phyloP scores from a whole-genome alignment of 2,329 filamentous ascomycete genomes.

The Sphaceloma murrayae region DNA sequence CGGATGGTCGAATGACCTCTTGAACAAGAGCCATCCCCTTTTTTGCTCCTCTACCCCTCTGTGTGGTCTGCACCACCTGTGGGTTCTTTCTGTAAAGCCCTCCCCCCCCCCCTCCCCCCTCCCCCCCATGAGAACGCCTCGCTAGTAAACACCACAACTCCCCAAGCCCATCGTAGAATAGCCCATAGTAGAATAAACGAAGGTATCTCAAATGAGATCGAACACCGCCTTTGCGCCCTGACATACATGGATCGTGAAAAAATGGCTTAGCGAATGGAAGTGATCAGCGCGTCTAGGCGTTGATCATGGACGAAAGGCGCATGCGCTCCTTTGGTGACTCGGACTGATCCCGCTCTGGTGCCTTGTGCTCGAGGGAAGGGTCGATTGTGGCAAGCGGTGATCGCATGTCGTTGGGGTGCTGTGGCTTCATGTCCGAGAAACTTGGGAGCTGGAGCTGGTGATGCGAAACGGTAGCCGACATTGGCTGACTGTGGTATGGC shows the following conservation, averaged over 20 bases:
- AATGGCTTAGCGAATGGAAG: constrained; percentile 10
- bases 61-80: constrained; percentile 2
- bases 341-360: constrained; percentile 20
- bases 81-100: not conserved
- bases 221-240: not conserved
- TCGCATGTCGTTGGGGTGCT: not conserved
- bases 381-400: constrained; percentile 7
- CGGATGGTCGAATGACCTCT: not conserved
- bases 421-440: constrained; percentile 19
- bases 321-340: constrained; percentile 32
- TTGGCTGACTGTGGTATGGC: constrained; percentile 18
- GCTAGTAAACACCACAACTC: constrained; percentile 1
- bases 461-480: constrained; percentile 16
- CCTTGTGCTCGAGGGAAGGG: constrained; percentile 14
- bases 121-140: constrained; percentile 6
- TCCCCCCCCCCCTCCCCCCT: no score
- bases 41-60: not conserved
- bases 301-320: constrained; percentile 31
- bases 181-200: constrained; percentile 9
- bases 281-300: constrained; percentile 17
- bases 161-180: not conserved
- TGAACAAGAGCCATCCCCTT: not conserved
- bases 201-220: not conserved
- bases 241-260: constrained; percentile 12
- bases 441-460: constrained; percentile 23